Conservation (phyloP, 129 eudicot genomes). For the Artemisia annua region DNA sequence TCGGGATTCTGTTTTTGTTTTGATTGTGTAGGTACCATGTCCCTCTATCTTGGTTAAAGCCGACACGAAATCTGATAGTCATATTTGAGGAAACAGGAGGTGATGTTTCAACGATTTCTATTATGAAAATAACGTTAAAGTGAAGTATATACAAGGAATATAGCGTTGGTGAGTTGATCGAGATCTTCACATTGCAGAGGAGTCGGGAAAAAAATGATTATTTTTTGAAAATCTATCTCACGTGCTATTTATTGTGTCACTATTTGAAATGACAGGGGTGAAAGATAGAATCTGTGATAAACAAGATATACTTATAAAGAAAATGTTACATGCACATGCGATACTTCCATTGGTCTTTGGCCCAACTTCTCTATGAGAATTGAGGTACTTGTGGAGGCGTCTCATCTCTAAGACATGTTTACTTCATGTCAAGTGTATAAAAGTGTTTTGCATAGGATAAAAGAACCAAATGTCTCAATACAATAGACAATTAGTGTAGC, state of each 20-base stretch:
- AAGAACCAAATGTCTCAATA: too few relatives aligned
- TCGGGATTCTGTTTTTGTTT: not conserved
- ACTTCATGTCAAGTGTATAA: not conserved
- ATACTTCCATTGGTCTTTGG: not conserved
- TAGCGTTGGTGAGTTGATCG: not conserved
- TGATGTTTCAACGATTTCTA: constrained; percentile 60
- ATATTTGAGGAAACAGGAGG: constrained; percentile 87
- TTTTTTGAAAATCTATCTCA: not conserved
- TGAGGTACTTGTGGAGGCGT: not conserved
- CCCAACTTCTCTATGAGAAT: not conserved
- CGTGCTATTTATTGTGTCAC: constrained; percentile 5
- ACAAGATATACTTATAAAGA: not conserved
- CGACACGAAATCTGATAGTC: constrained; percentile 52
- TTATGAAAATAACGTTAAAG: constrained; percentile 48
- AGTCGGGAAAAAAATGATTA: not conserved
- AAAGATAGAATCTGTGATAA: not conserved
- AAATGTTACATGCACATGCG: not conserved
- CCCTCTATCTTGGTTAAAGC: constrained; percentile 86
- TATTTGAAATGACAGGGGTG: constrained; percentile 7
- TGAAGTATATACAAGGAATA: constrained; percentile 27
- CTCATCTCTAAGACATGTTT: not conserved
- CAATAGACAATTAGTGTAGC: too few relatives aligned
- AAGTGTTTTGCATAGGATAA: not conserved
- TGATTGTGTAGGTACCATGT: constrained; percentile 71
- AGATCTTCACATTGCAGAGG: not conserved